phyloP scores from a whole-genome alignment of 1,139 yeast species.

The Barnettozyma hawaiiensis region DNA sequence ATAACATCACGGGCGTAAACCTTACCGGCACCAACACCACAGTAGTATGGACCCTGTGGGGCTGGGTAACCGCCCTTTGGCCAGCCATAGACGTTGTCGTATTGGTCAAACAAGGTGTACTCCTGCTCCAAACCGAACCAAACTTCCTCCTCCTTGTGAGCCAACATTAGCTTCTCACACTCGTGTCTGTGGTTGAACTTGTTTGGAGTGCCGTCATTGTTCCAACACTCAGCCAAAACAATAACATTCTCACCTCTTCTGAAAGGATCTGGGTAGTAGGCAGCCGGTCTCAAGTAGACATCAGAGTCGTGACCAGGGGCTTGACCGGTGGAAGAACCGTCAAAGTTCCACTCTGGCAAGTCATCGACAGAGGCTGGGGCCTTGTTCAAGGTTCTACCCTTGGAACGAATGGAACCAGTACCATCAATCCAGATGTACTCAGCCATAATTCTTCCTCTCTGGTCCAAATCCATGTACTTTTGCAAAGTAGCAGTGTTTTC shows the following conservation, averaged over 20 bases:
- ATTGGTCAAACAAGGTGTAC: constrained; percentile 91
- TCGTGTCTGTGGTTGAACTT: constrained; percentile 97
- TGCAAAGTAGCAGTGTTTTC: constrained; percentile 74
- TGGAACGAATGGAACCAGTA: constrained; percentile 86
- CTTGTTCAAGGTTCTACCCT: constrained; percentile 78
- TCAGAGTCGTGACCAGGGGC: constrained; percentile 99
- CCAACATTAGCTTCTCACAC: constrained; percentile 92
- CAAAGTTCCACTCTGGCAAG: constrained; percentile 98
- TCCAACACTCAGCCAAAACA: constrained; percentile 95
- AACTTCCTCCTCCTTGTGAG: constrained; percentile 76
- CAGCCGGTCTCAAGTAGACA: constrained; percentile 87
- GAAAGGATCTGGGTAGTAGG: constrained; percentile 93
- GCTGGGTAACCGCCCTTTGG: constrained; percentile 99
- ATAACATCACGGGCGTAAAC: constrained; percentile 97
- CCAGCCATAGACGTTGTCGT: constrained; percentile 93
- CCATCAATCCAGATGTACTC: constrained; percentile 99
- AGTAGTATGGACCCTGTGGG: constrained; percentile 99
- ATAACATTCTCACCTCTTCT: constrained; percentile 96
- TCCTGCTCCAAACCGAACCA: constrained; percentile 99
- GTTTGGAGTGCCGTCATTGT: constrained; percentile 98
- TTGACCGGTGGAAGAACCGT: constrained; percentile 97
- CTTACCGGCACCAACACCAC: constrained; percentile 99
- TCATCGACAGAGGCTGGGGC: constrained; percentile 72
- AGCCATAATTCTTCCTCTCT: constrained; percentile 82
- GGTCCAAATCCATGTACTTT: constrained; percentile 80